Base-by-base conservation (phyloP, 2,329 filamentous ascomycete species). In the Gnomoniopsis smithogilvyi region DNA sequence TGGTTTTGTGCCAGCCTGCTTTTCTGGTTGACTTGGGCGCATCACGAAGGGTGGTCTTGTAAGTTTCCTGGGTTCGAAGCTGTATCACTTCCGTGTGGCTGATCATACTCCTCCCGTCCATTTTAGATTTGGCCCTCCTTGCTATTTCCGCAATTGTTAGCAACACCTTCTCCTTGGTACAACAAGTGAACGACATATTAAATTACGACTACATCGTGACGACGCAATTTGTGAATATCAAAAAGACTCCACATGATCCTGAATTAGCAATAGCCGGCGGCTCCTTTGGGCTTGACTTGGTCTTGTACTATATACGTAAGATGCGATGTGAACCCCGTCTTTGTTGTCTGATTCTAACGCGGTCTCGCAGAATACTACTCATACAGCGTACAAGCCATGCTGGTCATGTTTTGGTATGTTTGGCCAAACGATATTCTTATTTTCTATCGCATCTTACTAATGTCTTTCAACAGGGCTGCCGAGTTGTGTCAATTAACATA, bases 231-330 rank as follows among this genome's bases (percentile, higher is more conserved):
- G 54, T 60, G 21, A 61, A 57, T 43, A 65, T 63, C 45, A 26
- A 62, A 26, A 50, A 48, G 6, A 52, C 65, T n/a, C 67, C 60
- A 8, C 49, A 58, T 24, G 63, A 60, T 36, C 66, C 63, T 1
- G 66, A 67, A 36, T 33, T 64, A 15, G 60, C 59, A 49, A 63
- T 67, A 14, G 63, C 65, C 30, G 67, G 64, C 56, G 66, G 67
- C 3, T 68, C 67, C 1, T 59, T 60, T 6, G 67, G 67, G 7
- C 54, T 64, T 45, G 65, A 67, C 48, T 50, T 68, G 53, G 64
- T 65, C 1, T 49, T 68, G 6, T 68, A 65, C 24, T 68, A 68
- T 41, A 63, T 68, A 14, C 66, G 67, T 68, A 57, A 41, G 65
- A 17, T 6, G 19, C 24, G 15, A 19, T 12, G 3, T 15, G 15